These are phyloP conservation scores for Anthoceros angustus DNA, from an alignment of 225 moss, liverwort and hornwort species.

Conservation along the genomic window DNA sequence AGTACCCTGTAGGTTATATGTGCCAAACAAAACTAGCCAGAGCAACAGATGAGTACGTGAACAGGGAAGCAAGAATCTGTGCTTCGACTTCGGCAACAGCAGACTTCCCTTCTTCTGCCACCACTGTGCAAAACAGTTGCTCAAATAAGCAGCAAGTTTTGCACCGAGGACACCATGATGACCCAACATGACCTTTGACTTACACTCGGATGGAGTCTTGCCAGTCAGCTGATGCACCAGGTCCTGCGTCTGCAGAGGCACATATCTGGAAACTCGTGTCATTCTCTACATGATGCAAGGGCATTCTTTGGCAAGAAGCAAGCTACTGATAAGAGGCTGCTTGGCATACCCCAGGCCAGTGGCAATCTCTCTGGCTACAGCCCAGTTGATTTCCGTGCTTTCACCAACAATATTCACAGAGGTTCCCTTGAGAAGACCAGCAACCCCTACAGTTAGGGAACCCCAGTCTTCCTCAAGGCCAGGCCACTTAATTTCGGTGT, in stretches of 20 bases:
- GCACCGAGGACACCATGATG: no score
- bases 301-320: neutral
- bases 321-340: neutral
- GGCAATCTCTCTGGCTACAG: constrained; percentile 65
- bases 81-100: constrained; percentile 53
- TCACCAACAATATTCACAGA: constrained; percentile 71
- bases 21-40: no score
- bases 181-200: constrained; percentile 3
- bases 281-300: neutral
- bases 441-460: constrained; percentile 57
- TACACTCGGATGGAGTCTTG: constrained; percentile 34
- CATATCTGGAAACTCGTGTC: constrained; percentile 32
- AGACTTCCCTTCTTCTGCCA: constrained; percentile 39
- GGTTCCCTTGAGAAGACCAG: constrained; percentile 64
- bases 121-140: constrained; percentile 18
- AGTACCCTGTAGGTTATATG: neutral
- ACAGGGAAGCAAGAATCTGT: constrained; percentile 54
- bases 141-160: no score
- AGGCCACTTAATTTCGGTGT: constrained; percentile 63
- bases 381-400: constrained; percentile 71
- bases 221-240: constrained; percentile 49
- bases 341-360: constrained; percentile 52
- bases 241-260: constrained; percentile 52
- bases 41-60: constrained; percentile 44
- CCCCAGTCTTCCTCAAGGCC: constrained; percentile 71